phyloP scores from a whole-genome alignment of 768 basidiomycete genomes.

The Asterophora parasitica region DNA sequence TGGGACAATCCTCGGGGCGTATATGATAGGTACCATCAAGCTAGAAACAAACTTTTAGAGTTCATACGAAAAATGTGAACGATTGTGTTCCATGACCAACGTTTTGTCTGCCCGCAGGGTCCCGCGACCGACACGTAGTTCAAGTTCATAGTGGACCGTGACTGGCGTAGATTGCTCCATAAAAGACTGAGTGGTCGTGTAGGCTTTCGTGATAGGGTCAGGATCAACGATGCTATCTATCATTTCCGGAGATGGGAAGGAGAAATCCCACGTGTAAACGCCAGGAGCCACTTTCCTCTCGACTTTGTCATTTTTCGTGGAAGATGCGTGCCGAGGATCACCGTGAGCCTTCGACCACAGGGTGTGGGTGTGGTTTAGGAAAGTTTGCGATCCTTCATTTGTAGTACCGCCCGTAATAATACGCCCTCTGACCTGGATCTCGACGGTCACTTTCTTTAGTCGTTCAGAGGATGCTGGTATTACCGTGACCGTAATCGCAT shows the following conservation, averaged over 20 bases:
- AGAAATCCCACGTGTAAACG: conserved; percentile 35
- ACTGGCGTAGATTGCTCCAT: conserved; percentile 27
- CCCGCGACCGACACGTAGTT: conserved; percentile 32
- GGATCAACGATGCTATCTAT: conserved; percentile 19
- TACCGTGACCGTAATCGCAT: conserved; percentile 25
- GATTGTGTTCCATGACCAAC: conserved; percentile 23
- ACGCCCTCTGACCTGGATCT: conserved; percentile 25
- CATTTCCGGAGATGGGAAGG: conserved; percentile 29
- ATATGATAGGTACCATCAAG: conserved; percentile 22
- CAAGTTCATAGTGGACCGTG: conserved; percentile 33
- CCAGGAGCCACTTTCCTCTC: conserved; percentile 20
- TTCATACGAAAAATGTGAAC: too few species aligned
- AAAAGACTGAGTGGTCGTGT: conserved; percentile 29
- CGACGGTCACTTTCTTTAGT: background rate
- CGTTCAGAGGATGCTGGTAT: background rate
- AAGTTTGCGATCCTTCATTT: conserved; percentile 24
- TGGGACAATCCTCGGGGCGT: conserved; percentile 29
- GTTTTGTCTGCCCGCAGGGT: conserved; percentile 33
- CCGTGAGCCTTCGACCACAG: conserved; percentile 30
- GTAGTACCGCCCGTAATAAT: conserved; percentile 23
- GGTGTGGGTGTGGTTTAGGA: conserved; percentile 24
- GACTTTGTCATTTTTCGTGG: conserved; percentile 9
- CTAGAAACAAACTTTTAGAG: conserved; percentile 7
- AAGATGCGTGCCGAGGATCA: conserved; percentile 23
- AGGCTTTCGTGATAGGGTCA: conserved; percentile 4